Evolutionary conservation across 129 eudicot species (phyloP), one percentile per base, ranked within the genome.

Genomic region (Escallonia herrerae): DNA sequence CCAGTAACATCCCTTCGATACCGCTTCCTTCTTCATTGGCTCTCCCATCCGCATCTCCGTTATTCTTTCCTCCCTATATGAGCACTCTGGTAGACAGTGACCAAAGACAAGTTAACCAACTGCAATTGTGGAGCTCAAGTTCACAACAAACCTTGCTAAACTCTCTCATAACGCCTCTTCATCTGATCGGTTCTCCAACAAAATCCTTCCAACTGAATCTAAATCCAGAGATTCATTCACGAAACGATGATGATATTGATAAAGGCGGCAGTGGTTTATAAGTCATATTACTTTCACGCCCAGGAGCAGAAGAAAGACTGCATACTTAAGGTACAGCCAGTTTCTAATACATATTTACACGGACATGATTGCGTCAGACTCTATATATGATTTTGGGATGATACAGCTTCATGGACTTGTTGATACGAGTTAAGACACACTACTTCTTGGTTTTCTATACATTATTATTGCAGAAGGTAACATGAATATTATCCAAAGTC

Each of bases 61-160:
- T 85, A 47, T 76, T 78, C 58, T 67, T 69, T 73, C 47, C 62
- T 67, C 66, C 75, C 11, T 68, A 59, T 58, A 50, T 71, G 76
- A 64, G 64, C 14, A 47, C 69, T 64, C 61, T 70, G 15, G 80
- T 72, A 40, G 90, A 74, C 60, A 76, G 66, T 68, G 84, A 79
- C 43, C 56, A 64, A 8, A 60, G 86, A 70, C 78, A 84, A 69
- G 68, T 76, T 62, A 80, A 78, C 71, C 82, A 77, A 58, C 73
- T 80, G n/a, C 83, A 81, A 51, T 71, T 77, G 47, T 62, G 73
- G 62, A 80, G 77, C 72, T 76, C 89, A 58, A 64, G 76, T 72
- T 80, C 89, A 38, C 79, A 71, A 49, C 77, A 79, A 58, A 67
- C 51, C 6, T 60, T 60, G 33, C 79, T 78, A 72, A 80, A 80